Evolutionary conservation across 1,284 basidiomycete genomes (phyloP).

Genomic region (Fistulina hepatica): DNA sequence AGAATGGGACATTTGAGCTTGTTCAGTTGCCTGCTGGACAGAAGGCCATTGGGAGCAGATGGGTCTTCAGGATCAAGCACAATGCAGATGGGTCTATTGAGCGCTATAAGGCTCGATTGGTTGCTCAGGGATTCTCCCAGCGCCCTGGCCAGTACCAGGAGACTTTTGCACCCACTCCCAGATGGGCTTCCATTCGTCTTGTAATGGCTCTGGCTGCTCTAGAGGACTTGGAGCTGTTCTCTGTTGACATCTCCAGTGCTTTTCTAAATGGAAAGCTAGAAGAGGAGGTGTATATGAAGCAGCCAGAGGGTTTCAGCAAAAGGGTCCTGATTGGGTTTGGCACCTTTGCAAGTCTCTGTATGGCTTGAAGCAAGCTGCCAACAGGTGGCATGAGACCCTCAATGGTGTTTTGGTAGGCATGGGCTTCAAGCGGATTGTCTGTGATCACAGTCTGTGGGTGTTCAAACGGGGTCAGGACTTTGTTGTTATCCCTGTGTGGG

Average conservation of each 20-base stretch:
- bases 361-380: slow-evolving; percentile 23
- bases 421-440: slow-evolving; percentile 17
- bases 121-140: slow-evolving; percentile 19
- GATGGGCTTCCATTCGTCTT: slow-evolving; percentile 13
- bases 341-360: slow-evolving; percentile 22
- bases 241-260: slow-evolving; percentile 18
- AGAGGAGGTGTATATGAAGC: slow-evolving; percentile 21
- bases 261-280: slow-evolving; percentile 22
- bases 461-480: slow-evolving; percentile 7
- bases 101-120: slow-evolving; percentile 18
- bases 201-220: slow-evolving; percentile 16
- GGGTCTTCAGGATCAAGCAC: slow-evolving; percentile 13
- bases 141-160: slow-evolving; percentile 18
- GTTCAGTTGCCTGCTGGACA: slow-evolving; percentile 9
- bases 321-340: slow-evolving; percentile 13
- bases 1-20: slow-evolving; percentile 10
- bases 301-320: slow-evolving; percentile 18
- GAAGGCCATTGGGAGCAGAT: slow-evolving; percentile 9
- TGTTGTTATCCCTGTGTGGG: slow-evolving; percentile 19
- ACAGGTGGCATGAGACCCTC: slow-evolving; percentile 21
- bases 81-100: slow-evolving; percentile 16
- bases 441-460: slow-evolving; percentile 18
- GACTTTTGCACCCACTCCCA: slow-evolving; percentile 16
- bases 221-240: slow-evolving; percentile 12
- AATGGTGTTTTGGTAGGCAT: slow-evolving; percentile 12